Evolutionary conservation across 1,284 basidiomycete genomes (phyloP).

Genomic region (Fomitiporia mediterranea): DNA sequence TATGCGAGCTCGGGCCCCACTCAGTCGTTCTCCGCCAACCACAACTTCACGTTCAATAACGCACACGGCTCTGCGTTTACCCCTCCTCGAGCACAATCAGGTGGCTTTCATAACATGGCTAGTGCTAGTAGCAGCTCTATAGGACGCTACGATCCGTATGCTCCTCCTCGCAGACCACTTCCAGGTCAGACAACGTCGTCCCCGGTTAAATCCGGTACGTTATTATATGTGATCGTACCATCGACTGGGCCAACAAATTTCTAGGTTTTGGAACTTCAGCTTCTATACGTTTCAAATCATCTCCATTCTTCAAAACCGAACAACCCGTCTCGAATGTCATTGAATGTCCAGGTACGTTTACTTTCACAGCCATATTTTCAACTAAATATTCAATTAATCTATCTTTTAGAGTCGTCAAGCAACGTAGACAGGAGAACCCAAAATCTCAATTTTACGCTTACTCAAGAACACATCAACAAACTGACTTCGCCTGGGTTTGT

Average conservation of each 20-base stretch:
- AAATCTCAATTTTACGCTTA: constrained; percentile 57
- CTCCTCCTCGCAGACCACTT: constrained; percentile 46
- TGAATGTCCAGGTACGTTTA: constrained; percentile 79
- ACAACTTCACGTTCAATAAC: constrained; percentile 12
- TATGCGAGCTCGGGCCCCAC: constrained; percentile 10
- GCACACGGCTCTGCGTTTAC: constrained; percentile 8
- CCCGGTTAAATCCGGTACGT: constrained; percentile 19
- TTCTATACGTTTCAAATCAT: constrained; percentile 67
- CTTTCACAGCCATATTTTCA: constrained; percentile 20
- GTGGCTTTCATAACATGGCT: not conserved
- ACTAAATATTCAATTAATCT: not conserved
- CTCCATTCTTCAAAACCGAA: constrained; percentile 72
- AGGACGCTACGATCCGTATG: constrained; percentile 59
- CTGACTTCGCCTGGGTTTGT: constrained; percentile 49
- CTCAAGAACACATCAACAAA: constrained; percentile 56
- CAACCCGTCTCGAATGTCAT: constrained; percentile 56
- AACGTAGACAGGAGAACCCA: constrained; percentile 70
- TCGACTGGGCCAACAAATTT: constrained; percentile 4
- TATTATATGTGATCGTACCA: not conserved
- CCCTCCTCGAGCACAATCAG: not conserved
- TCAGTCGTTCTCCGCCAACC: constrained; percentile 3
- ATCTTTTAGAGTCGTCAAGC: constrained; percentile 61
- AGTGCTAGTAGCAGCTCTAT: constrained; percentile 19
- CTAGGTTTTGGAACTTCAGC: constrained; percentile 18
- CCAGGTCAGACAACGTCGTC: constrained; percentile 27